Percentiles rank a stretch among this genome's conserved stretches.
Evolutionary conservation across 495 filamentous ascomycete genomes (phyloP).

Genomic region (Bombardia bombarda): DNA sequence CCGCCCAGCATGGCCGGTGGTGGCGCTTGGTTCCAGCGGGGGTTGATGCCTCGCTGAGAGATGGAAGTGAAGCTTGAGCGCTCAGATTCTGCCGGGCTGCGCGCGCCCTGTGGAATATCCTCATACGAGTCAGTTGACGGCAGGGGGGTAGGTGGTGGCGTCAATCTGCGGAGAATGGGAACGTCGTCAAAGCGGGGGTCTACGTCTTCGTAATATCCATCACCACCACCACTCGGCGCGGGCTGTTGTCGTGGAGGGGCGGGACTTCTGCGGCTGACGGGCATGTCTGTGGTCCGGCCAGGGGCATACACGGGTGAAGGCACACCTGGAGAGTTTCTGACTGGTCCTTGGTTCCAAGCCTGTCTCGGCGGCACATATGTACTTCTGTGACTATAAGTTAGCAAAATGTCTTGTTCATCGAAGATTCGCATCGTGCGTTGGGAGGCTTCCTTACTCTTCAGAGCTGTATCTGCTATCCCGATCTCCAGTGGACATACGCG

Average conservation of each 20-base stretch:
- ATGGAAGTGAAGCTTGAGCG: conserved; percentile 77
- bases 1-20: conserved; percentile 21
- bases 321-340: conserved; percentile 32
- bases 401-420: neutral
- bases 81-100: conserved; percentile 70
- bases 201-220: conserved; percentile 97
- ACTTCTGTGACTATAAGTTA: conserved; percentile 19
- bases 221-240: conserved; percentile 32
- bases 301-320: conserved; percentile 29
- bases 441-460: conserved; percentile 60
- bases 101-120: conserved; percentile 54
- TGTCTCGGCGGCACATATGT: conserved; percentile 59
- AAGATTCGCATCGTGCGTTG: neutral
- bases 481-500: conserved; percentile 27
- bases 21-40: conserved; percentile 58
- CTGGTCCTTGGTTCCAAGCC: conserved; percentile 44
- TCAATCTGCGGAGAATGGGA: conserved; percentile 20
- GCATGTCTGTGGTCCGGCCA: conserved; percentile 33
- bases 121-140: conserved; percentile 33
- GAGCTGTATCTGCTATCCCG: conserved; percentile 58
- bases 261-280: conserved; percentile 21
- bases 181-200: conserved; percentile 71
- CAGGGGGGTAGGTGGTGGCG: conserved; percentile 19
- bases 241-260: conserved; percentile 20
- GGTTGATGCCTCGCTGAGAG: conserved; percentile 78